phyloP scores from a whole-genome alignment of 495 filamentous ascomycete species.

The Aspergillus campestris region DNA sequence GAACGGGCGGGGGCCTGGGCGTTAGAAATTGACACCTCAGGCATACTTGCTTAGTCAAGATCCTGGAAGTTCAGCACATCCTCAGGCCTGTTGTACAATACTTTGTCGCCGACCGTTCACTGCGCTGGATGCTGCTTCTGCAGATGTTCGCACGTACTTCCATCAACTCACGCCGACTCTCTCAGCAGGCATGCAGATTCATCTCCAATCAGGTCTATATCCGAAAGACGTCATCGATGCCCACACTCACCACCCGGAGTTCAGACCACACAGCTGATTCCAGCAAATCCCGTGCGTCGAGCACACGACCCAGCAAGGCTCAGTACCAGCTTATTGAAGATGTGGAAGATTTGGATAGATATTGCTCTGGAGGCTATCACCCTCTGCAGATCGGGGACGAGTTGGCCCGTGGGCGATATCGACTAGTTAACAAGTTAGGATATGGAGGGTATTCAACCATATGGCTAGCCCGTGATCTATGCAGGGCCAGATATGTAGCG shows the following conservation, averaged over 20 bases:
- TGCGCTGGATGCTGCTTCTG: slow-evolving; percentile 4
- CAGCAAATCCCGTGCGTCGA: slow-evolving; percentile 6
- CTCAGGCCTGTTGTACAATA: no score
- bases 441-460: slow-evolving; percentile 35
- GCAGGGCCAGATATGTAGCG: slow-evolving; percentile 9
- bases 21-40: no score
- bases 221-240: slow-evolving; percentile 5
- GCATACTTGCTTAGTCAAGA: no score
- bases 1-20: no score
- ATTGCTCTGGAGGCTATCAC: slow-evolving; percentile 35
- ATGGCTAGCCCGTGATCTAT: slow-evolving; percentile 32
- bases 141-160: slow-evolving; percentile 9
- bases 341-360: slow-evolving; percentile 23
- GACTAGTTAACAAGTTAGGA: slow-evolving; percentile 35
- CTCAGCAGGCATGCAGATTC: slow-evolving; percentile 1
- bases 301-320: not conserved
- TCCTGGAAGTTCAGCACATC: no score
- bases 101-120: no score
- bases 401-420: slow-evolving; percentile 26
- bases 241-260: no score
- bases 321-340: slow-evolving; percentile 12
- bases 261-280: no score
- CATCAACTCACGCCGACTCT: not conserved
- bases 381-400: slow-evolving; percentile 29
- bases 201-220: slow-evolving; percentile 2